Base-by-base conservation (phyloP, 345 rosid species). In the Heritiera littoralis region DNA sequence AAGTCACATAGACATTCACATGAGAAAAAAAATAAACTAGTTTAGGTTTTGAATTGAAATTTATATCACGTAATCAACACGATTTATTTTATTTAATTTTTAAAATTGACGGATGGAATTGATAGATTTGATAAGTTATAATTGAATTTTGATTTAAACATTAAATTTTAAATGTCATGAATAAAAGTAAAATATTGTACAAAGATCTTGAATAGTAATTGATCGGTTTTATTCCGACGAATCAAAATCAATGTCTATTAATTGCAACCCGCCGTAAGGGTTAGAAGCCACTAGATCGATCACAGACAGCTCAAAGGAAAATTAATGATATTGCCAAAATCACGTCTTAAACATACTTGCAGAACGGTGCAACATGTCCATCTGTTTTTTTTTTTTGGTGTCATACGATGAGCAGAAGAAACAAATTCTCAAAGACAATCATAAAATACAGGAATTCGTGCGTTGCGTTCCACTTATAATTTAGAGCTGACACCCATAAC, bases 401-500 rank as follows among this genome's bases (percentile, higher is more conserved):
- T 32, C 63, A 15, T 52, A 15, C n/a, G 17, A 32, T 52, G 5
- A 35, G 11, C 51, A 1, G 45, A 7, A 23, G 54, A 48, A 68
- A n/a, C 17, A 23, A 46, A 20, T 35, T 45, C 55, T 23, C 54
- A 65, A 35, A 14, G 43, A 68, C 15, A 68, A 68, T 20, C 54
- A 45, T 28, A 71, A 7, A 23, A 51, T 40, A 23, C 3, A 32
- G 7, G 49, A 9, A 3, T 28, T 61, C 41, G 5, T 30, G 18
- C 32, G 3, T 15, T 30, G 18, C 32, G 3, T 15, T 67, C 12
- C 63, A 32, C 35, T 4, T 18, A 18, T 9, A 35, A 77, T 35
- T 23, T 23, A 54, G 78, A 81, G 65, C 46, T 72, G 63, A 64
- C 61, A 18, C 54, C 68, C 32, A 17, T 18, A 74, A n/a, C 49